Percentiles rank a stretch among this genome's conserved stretches.
phyloP scores from a whole-genome alignment of 805 yeast species.

The Cyberlindnera nakhonratchasimensis region DNA sequence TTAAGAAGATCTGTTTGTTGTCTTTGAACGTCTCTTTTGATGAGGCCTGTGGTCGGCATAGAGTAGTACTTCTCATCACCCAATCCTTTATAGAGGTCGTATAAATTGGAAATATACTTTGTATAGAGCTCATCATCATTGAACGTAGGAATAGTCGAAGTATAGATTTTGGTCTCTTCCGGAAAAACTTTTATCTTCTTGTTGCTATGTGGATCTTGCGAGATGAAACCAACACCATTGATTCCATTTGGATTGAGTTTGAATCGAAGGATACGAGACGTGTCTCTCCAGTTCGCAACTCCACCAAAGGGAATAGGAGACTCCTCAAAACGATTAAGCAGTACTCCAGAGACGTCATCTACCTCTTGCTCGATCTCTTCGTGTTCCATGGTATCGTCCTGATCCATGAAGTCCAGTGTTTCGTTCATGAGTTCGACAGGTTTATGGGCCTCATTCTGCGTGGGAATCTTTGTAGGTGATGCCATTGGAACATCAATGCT shows the following conservation, averaged over 20 bases:
- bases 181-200: slow-evolving; percentile 30
- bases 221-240: slow-evolving; percentile 39
- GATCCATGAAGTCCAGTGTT: slow-evolving; percentile 23
- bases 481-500: not conserved
- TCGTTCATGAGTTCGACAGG: slow-evolving; percentile 21
- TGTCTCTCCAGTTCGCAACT: slow-evolving; percentile 32
- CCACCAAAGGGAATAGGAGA: slow-evolving; percentile 33
- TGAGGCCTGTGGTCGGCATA: slow-evolving; percentile 38
- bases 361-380: slow-evolving; percentile 24
- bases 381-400: slow-evolving; percentile 21
- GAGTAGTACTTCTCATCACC: slow-evolving; percentile 42
- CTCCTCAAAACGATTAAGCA: slow-evolving; percentile 32
- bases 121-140: slow-evolving; percentile 41
- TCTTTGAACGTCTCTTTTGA: slow-evolving; percentile 31
- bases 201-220: slow-evolving; percentile 28
- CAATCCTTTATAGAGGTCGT: slow-evolving; percentile 49
- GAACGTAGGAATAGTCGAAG: slow-evolving; percentile 38
- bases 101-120: slow-evolving; percentile 47
- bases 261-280: slow-evolving; percentile 39
- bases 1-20: slow-evolving; percentile 37
- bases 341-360: slow-evolving; percentile 27
- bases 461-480: not conserved
- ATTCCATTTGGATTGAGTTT: slow-evolving; percentile 44
- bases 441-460: not conserved
- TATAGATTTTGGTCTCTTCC: slow-evolving; percentile 41